Evolutionary conservation across 805 yeast genomes (phyloP).

Genomic region (Candida endomychidarum): DNA sequence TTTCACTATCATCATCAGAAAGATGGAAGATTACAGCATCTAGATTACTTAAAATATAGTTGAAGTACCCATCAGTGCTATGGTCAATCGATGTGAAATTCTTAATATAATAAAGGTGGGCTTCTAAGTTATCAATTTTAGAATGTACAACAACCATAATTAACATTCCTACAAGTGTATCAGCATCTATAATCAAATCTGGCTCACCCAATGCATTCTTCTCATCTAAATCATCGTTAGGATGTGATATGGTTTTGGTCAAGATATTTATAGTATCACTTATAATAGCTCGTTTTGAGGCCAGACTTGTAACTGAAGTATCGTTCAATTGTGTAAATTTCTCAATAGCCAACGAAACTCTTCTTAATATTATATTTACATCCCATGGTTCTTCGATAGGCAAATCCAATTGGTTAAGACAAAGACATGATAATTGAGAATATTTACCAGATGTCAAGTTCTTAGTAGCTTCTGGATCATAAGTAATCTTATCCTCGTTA

Average conservation of each 20-base stretch:
- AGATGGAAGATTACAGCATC: constrained; percentile 78
- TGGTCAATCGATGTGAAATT: constrained; percentile 46
- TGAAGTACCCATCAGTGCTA: constrained; percentile 56
- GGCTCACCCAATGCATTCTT: constrained; percentile 5
- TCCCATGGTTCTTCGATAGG: constrained; percentile 42
- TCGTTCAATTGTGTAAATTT: constrained; percentile 51
- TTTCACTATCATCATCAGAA: constrained; percentile 18
- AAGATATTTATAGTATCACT: constrained; percentile 52
- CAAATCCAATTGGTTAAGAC: constrained; percentile 53
- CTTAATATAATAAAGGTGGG: constrained; percentile 66
- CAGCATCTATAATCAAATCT: constrained; percentile 66
- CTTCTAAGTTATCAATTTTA: constrained; percentile 54
- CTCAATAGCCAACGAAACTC: constrained; percentile 50
- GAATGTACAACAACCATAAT: constrained; percentile 70
- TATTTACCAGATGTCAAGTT: constrained; percentile 32
- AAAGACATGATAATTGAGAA: constrained; percentile 35
- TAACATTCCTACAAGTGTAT: constrained; percentile 69
- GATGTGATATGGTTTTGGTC: constrained; percentile 25
- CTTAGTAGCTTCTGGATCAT: constrained; percentile 26
- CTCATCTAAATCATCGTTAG: constrained; percentile 4
- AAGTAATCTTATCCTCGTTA: constrained; percentile 20
- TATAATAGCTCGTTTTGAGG: constrained; percentile 49
- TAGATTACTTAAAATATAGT: constrained; percentile 78
- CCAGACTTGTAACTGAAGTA: constrained; percentile 37
- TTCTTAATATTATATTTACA: constrained; percentile 32